Conservation (phyloP, 345 rosid genomes). For the Mercurialis annua region DNA sequence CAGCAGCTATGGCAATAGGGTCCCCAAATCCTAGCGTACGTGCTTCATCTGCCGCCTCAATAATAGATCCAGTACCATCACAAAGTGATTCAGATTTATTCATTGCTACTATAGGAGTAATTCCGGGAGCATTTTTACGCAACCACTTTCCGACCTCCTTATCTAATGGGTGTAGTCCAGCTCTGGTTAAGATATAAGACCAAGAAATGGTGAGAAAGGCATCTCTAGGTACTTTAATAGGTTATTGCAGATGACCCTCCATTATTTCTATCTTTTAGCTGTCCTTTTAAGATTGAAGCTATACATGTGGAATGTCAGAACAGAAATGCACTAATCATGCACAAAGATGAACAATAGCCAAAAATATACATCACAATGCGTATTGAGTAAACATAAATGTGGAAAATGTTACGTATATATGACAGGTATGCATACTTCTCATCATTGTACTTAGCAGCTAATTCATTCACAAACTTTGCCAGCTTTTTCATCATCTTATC, state of each 20-base stretch:
- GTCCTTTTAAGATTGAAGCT: background rate
- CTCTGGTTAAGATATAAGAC: constrained; percentile 37
- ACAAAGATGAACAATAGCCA: background rate
- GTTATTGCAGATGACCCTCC: background rate
- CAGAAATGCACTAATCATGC: background rate
- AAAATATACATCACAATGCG: background rate
- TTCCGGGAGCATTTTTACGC: constrained; percentile 68
- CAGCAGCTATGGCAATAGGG: constrained; percentile 88
- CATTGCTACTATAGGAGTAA: constrained; percentile 71
- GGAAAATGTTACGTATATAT: background rate
- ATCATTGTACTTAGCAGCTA: background rate
- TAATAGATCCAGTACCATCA: constrained; percentile 51
- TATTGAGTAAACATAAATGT: constrained; percentile 4
- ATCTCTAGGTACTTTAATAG: background rate
- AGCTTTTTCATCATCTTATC: background rate
- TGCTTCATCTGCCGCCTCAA: constrained; percentile 63
- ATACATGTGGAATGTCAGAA: background rate
- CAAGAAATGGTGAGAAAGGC: constrained; percentile 14
- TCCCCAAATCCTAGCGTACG: constrained; percentile 77
- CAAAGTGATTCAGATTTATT: constrained; percentile 81
- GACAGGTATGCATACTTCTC: background rate
- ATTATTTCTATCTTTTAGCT: background rate
- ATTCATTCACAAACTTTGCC: background rate
- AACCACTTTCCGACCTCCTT: constrained; percentile 93
- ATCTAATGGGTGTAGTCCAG: constrained; percentile 92